Evolutionary conservation across 768 basidiomycete genomes (phyloP).

Genomic region (Symmetrospora coprosmae): DNA sequence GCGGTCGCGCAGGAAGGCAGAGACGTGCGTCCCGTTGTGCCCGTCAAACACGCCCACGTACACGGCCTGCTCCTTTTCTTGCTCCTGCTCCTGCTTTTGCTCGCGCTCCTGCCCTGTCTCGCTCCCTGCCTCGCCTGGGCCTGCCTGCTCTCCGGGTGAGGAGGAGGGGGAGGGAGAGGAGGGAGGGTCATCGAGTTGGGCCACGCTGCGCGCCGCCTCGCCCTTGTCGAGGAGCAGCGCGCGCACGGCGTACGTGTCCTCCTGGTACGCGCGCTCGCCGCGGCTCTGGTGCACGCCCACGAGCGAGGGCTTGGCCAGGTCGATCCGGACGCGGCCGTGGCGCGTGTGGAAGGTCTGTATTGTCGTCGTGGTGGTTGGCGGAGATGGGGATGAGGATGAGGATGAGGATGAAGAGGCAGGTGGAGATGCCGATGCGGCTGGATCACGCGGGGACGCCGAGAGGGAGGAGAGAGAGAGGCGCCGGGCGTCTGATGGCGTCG

Average conservation of each 20-base stretch:
- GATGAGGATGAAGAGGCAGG: no score
- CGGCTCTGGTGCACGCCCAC: constrained; percentile 26
- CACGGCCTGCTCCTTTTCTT: constrained; percentile 24
- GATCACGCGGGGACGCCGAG: no score
- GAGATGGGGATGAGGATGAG: no score
- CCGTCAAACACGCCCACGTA: constrained; percentile 32
- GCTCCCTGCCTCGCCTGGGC: no score
- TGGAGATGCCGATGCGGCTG: no score
- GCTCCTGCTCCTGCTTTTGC: neutral
- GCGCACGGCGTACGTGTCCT: constrained; percentile 27
- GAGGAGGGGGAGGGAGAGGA: constrained; percentile 17
- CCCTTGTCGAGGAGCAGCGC: neutral
- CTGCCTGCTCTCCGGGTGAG: no score
- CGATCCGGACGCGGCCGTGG: constrained; percentile 4
- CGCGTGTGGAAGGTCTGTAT: constrained; percentile 13
- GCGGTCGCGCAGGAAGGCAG: constrained; percentile 22
- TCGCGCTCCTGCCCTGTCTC: no score
- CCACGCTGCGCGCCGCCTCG: constrained; percentile 23
- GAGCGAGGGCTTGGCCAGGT: neutral
- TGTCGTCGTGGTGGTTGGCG: no score
- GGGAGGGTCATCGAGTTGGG: no score
- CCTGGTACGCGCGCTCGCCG: constrained; percentile 33
- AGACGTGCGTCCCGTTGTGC: constrained; percentile 27
- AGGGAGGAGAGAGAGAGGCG: no score
- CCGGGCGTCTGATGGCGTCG: no score